Evolutionary conservation across 2,329 filamentous ascomycete species (phyloP), one percentile per base, ranked within the genome.

Genomic region (Colletotrichum destructivum): DNA sequence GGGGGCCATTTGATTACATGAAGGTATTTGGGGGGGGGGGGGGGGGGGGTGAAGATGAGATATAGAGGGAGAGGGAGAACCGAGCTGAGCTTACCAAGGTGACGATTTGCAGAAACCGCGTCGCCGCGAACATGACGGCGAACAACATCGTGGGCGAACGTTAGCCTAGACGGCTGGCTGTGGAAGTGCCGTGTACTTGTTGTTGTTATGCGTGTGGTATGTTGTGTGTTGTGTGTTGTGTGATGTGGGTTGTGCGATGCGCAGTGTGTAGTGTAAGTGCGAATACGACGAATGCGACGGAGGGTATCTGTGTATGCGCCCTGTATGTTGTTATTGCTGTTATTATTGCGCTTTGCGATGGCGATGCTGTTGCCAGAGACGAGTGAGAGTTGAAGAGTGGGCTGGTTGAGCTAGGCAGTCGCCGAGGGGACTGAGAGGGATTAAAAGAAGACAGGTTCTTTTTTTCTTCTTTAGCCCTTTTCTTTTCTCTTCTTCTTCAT

Each of bases 41-140:
- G 8, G 18, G 2, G 38, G 0, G 54, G 31, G 26, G 59, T 26
- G 23, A 21, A 9, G 38, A 38, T 63, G 23, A 44, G 31, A 9
- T 35, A 55, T 15, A 8, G 9, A 21, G 9, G 0, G 5, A n/a
- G 51, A 51, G 42, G 23, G n/a, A 35, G 31, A 35, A 2, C 31
- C 7, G 31, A 35, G 31, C 31, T 3, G 31, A 62, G 76, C 86
- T 77, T 85, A 92, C 90, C 82, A 92, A 76, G 54, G 90, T 91
- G 75, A 91, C 66, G 79, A 92, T 91, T 81, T 92, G 86, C 76
- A 86, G 77, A 76, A 91, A 86, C 76, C 90, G 88, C 84, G 88
- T 90, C 76, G 87, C 88, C 80, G 89, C 84, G 82, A 92, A 92
- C 75, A 91, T 83, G 74, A 92, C 79, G 74, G 88, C 89, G 82